phyloP scores from a whole-genome alignment of 208 protist species.

The Cochliopodium minus region DNA sequence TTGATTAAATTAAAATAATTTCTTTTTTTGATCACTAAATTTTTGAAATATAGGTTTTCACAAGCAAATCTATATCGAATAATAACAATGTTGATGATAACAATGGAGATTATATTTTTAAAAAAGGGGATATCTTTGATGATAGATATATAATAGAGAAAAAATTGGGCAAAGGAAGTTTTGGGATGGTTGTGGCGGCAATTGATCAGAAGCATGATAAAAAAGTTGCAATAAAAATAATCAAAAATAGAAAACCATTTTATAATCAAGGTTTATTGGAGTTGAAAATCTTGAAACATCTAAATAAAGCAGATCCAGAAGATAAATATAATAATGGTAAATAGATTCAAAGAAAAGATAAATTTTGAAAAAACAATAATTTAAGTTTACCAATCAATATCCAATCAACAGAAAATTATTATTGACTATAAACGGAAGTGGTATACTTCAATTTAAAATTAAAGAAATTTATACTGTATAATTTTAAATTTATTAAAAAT shows the following conservation, averaged over 20 bases:
- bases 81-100: no score
- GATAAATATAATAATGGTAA: background rate
- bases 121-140: conserved; percentile 44
- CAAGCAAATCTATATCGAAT: no score
- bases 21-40: no score
- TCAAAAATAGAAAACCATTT: conserved; percentile 53
- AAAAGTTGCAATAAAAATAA: conserved; percentile 56
- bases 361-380: background rate
- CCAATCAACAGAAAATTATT: conserved; percentile 40
- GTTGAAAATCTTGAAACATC: conserved; percentile 38
- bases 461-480: no score
- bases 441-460: conserved; percentile 25
- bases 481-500: no score
- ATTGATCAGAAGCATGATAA: conserved; percentile 48
- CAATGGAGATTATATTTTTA: conserved; percentile 50
- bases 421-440: conserved; percentile 23
- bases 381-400: conserved; percentile 28
- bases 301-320: conserved; percentile 15
- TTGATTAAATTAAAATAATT: no score
- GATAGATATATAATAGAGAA: conserved; percentile 52
- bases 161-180: conserved; percentile 59
- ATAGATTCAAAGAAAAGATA: background rate
- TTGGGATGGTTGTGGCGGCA: conserved; percentile 55
- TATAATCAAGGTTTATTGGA: conserved; percentile 48
- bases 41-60: no score